Base-by-base conservation (phyloP, 2,329 filamentous ascomycete genomes). In the Anisogramma anomala region DNA sequence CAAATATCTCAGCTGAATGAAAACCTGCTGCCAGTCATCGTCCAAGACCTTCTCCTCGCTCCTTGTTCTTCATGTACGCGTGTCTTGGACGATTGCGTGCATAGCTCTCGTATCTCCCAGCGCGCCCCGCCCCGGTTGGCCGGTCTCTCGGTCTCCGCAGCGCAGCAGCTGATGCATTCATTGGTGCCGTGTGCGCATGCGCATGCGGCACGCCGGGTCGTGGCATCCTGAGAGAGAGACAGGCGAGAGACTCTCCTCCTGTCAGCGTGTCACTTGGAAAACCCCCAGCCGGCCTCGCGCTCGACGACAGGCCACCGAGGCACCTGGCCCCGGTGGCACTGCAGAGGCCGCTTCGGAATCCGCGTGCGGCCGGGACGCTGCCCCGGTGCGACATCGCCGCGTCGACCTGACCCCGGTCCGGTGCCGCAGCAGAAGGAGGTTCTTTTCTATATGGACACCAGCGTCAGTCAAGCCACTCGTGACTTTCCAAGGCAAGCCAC, bases 371-470 rank as follows among this genome's bases (percentile, higher is more conserved):
- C 6, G 6, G 22, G 22, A 9, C 22, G 9, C 22, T 34, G 32
- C 45, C 44, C 17, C 37, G 41, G 38, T 34, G 34, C 19, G n/a
- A 34, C 17, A 18, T 13, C 22, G 22, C 17, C 37, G 41, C 6
- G 43, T 36, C 11, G 39, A 38, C 26, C 39, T 41, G 10, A 33
- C 39, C 17, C 45, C 45, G 14, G 43, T 44, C n/a, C n/a, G n/a
- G n/a, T n/a, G n/a, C n/a, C n/a, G n/a, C n/a, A n/a, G n/a, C n/a
- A n/a, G n/a, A n/a, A n/a, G n/a, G n/a, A n/a, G n/a, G n/a, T n/a
- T n/a, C n/a, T n/a, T n/a, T n/a, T n/a, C n/a, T n/a, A n/a, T n/a
- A n/a, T n/a, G n/a, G n/a, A n/a, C n/a, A n/a, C n/a, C n/a, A n/a
- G n/a, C n/a, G n/a, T n/a, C n/a, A n/a, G n/a, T n/a, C n/a, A n/a